Evolutionary conservation across 305 asterid species (phyloP).

Genomic region (Fraxinus sp.): DNA sequence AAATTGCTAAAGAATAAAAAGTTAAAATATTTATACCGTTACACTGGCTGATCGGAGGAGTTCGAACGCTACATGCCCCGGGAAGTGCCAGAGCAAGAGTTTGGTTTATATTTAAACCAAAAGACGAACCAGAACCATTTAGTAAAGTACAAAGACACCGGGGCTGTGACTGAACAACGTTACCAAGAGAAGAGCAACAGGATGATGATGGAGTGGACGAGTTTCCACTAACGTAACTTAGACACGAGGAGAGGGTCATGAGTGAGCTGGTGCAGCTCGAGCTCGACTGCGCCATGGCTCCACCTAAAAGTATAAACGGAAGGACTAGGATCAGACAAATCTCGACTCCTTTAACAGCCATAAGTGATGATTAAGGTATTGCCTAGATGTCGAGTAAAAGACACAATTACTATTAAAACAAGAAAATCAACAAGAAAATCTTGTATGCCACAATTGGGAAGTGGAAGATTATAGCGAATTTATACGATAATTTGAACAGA

Average conservation of each 20-base stretch:
- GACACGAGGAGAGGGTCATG: conserved; percentile 43
- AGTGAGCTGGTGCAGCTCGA: conserved; percentile 44
- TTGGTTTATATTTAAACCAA: conserved; percentile 39
- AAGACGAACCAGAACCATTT: conserved; percentile 33
- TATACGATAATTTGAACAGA: conserved; percentile 11
- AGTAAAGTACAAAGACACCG: conserved; percentile 50
- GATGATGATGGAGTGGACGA: conserved; percentile 42
- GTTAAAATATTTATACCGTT: conserved; percentile 19
- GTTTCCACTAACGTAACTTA: conserved; percentile 49
- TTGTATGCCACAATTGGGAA: background rate
- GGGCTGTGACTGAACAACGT: conserved; percentile 45
- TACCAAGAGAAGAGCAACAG: conserved; percentile 47
- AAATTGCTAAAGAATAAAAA: background rate
- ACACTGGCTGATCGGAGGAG: conserved; percentile 34
- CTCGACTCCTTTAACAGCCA: conserved; percentile 29
- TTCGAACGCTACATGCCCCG: conserved; percentile 31
- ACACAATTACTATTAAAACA: background rate
- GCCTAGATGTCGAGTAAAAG: background rate
- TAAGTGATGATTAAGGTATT: background rate
- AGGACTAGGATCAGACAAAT: conserved; percentile 24
- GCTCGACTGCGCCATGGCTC: conserved; percentile 41
- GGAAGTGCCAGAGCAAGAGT: conserved; percentile 42
- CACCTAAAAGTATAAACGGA: conserved; percentile 13
- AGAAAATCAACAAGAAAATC: background rate
- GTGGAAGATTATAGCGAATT: conserved; percentile 7